Percentiles rank a stretch among this genome's conserved stretches.
phyloP scores from a whole-genome alignment of 805 yeast genomes.

The Suhomyces kilbournensis region DNA sequence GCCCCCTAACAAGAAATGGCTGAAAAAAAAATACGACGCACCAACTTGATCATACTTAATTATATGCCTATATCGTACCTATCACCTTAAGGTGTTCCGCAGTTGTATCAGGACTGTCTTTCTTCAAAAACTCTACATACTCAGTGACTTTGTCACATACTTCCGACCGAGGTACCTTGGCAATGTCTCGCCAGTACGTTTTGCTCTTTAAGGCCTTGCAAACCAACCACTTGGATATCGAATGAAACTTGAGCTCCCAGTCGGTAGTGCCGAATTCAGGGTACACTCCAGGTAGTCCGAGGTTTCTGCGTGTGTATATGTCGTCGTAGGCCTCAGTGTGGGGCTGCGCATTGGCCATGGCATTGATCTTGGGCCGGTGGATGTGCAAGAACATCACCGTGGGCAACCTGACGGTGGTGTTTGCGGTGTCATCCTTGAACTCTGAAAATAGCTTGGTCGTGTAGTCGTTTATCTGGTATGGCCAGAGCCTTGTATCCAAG shows the following conservation, averaged over 20 bases:
- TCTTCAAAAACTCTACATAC: conserved; percentile 22
- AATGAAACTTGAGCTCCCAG: conserved; percentile 36
- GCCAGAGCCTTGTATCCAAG: conserved; percentile 29
- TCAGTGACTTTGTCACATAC: conserved; percentile 19
- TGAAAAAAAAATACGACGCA: neutral
- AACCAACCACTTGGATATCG: conserved; percentile 29
- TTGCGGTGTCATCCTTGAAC: conserved; percentile 12
- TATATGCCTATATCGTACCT: neutral
- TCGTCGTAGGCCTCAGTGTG: conserved; percentile 10
- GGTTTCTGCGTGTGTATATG: conserved; percentile 21
- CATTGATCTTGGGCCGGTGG: conserved; percentile 32
- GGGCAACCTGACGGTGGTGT: conserved; percentile 13
- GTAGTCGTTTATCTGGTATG: conserved; percentile 27
- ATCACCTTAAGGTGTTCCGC: conserved; percentile 8
- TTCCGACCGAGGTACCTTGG: conserved; percentile 10
- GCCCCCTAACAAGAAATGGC: neutral
- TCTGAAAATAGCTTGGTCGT: conserved; percentile 20
- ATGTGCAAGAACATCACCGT: conserved; percentile 29
- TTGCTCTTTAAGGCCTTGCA: conserved; percentile 25
- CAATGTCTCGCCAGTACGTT: conserved; percentile 19
- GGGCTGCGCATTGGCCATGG: conserved; percentile 19
- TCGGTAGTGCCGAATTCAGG: conserved; percentile 19
- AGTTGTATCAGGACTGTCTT: conserved; percentile 13
- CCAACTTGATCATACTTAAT: neutral
- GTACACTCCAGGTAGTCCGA: conserved; percentile 20